Conservation (phyloP, 441 rosid genomes). For the Isatis lusitanica region DNA sequence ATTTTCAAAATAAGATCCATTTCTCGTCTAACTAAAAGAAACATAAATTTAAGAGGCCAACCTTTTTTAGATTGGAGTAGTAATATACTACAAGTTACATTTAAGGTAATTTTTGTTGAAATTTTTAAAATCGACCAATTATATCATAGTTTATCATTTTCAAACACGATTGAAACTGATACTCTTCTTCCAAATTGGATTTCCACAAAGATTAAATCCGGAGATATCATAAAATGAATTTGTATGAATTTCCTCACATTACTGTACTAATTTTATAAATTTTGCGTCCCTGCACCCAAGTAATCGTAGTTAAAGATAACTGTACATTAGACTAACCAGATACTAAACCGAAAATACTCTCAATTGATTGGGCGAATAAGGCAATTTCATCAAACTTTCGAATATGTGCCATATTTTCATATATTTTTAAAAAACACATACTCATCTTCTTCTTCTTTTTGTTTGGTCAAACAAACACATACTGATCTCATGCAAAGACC, state of each 20-base stretch:
- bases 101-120: background rate
- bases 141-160: background rate
- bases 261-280: background rate
- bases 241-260: background rate
- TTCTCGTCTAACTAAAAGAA: no score
- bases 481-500: background rate
- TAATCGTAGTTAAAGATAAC: background rate
- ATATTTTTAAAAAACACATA: background rate
- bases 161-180: background rate
- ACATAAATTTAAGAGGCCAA: no score
- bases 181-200: background rate
- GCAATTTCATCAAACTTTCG: background rate
- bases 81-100: no score
- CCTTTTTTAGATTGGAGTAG: no score
- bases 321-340: background rate
- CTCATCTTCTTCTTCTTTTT: background rate
- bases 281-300: background rate
- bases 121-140: background rate
- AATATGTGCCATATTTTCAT: background rate
- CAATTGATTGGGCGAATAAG: background rate
- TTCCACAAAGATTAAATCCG: background rate
- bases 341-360: background rate
- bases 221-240: background rate
- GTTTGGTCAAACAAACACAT: background rate
- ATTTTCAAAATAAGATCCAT: background rate